phyloP scores from a whole-genome alignment of 768 basidiomycete genomes.

The Boletus insuetus region DNA sequence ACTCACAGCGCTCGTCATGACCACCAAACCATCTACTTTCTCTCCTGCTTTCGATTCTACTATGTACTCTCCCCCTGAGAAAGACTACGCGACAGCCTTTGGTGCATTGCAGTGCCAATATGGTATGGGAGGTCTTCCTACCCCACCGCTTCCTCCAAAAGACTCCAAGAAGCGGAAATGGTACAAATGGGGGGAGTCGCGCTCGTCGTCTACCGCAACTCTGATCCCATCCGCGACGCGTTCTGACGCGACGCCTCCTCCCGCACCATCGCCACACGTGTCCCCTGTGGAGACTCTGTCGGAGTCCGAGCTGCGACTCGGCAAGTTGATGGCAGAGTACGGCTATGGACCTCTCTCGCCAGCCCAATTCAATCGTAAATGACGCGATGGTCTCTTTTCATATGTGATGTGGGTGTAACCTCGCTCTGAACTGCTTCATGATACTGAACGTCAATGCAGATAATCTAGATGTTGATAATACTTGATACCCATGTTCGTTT shows the following conservation, averaged over 20 bases:
- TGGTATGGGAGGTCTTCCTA: conserved; percentile 10
- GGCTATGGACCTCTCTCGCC: neutral
- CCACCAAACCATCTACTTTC: neutral
- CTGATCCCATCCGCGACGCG: conserved; percentile 1
- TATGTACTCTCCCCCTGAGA: conserved; percentile 8
- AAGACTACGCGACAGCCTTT: conserved; percentile 26
- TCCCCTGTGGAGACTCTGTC: neutral
- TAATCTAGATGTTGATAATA: neutral
- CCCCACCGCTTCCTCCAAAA: neutral
- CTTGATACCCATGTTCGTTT: neutral
- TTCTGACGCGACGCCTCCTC: neutral
- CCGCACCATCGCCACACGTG: neutral
- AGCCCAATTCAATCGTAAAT: neutral
- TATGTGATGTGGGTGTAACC: neutral
- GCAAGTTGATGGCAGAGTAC: conserved; percentile 1
- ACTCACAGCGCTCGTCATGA: neutral
- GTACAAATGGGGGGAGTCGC: conserved; percentile 16
- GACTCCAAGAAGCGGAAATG: conserved; percentile 10
- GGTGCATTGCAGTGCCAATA: conserved; percentile 21
- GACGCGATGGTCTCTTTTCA: neutral
- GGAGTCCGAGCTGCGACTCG: neutral
- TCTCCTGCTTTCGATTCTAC: neutral
- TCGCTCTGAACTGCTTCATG: neutral
- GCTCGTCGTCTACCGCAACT: conserved; percentile 16
- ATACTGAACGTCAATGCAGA: neutral